phyloP scores from a whole-genome alignment of 805 yeast genomes.

The Ogataea trehalophila region DNA sequence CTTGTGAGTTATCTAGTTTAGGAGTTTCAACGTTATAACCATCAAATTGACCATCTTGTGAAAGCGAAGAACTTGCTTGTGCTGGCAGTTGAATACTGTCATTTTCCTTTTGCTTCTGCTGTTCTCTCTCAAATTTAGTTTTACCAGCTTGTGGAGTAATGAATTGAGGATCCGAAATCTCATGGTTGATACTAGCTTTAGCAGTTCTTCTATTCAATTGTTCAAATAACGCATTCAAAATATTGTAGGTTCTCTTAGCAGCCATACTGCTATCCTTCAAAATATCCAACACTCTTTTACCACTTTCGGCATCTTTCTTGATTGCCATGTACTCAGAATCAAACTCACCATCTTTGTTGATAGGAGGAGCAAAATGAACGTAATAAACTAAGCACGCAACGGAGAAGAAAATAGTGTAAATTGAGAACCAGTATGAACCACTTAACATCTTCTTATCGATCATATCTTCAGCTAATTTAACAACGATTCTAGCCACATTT shows the following conservation, averaged over 20 bases:
- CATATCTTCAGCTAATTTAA: conserved; percentile 76
- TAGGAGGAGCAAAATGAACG: conserved; percentile 47
- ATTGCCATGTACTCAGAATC: conserved; percentile 54
- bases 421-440: conserved; percentile 90
- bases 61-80: neutral
- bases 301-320: conserved; percentile 74
- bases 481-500: conserved; percentile 77
- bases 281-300: conserved; percentile 65
- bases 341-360: conserved; percentile 31
- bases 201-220: conserved; percentile 73
- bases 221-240: conserved; percentile 75
- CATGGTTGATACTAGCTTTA: conserved; percentile 27
- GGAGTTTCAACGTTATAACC: conserved; percentile 2
- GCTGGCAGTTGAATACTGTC: conserved; percentile 8
- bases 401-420: conserved; percentile 83
- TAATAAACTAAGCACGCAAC: conserved; percentile 83
- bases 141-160: conserved; percentile 27
- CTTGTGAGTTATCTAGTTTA: conserved; percentile 17
- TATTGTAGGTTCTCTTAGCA: conserved; percentile 73
- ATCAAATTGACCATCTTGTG: conserved; percentile 9
- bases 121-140: conserved; percentile 17
- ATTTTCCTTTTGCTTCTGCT: conserved; percentile 4
- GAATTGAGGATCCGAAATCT: conserved; percentile 17
- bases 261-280: conserved; percentile 73
- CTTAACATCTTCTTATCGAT: conserved; percentile 62